Base-by-base conservation (phyloP, 2,329 filamentous ascomycete genomes). In the Dactylellina haptotyla region DNA sequence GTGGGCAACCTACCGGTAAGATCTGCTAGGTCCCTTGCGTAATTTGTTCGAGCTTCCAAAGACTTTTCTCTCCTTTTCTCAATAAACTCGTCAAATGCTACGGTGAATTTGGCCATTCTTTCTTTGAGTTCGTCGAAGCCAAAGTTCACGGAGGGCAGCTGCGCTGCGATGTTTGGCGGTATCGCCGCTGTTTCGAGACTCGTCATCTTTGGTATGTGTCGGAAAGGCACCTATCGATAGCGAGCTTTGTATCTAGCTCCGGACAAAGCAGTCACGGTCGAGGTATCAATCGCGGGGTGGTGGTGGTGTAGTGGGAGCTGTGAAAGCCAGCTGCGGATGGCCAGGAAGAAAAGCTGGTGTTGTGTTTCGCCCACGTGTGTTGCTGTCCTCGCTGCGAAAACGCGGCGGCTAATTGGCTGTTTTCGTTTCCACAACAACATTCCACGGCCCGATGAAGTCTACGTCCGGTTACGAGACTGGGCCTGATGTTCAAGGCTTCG, bases 61-160 rank as follows among this genome's bases (percentile, higher is more conserved):
- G 98, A 92, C 59, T 91, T 88, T 81, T 96, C 96, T 54, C 94
- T 87, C 0, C 93, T 93, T 76, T 91, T 89, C 79, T 97, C 94
- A 75, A 99, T 97, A 78, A 97, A 98, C 0, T 89, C 88, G 80
- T 99, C 95, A 78, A 99, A 99, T 77, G 88, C 90, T 6, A 88
- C 86, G 0, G 91, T 97, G 80, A 99, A 99, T 75, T 91, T 92
- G 61, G 89, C 87, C 95, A 99, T 98, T 82, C 93, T 91, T 79
- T 94, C 92, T 82, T 94, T 93, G 79, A 99, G 83, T 77, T 97
- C 92, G 78, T 98, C 93, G 81, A 98, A 98, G 69, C 93, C 93
- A 81, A 99, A 98, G 82, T 97, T 93, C 81, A 96, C 91, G 80
- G 86, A 91, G 34, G 95, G 95, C 6, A 99, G 87, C 54, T 88